phyloP scores from a whole-genome alignment of 257 asterid genomes.

The Solanum microdontum region DNA sequence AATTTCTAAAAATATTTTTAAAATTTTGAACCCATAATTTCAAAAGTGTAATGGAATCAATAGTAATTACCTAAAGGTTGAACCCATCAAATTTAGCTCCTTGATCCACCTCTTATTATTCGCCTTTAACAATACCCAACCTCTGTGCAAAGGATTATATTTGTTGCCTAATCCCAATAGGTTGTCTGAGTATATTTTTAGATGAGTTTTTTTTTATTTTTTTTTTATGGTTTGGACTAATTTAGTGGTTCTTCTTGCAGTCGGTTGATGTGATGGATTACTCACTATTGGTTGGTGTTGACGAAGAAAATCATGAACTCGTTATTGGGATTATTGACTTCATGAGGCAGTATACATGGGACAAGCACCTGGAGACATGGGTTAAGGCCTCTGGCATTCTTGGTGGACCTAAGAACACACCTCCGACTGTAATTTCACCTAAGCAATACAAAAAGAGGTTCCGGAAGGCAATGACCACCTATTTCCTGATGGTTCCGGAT shows the following conservation, averaged over 20 bases:
- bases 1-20: not conserved
- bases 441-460: constrained; percentile 89
- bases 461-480: constrained; percentile 88
- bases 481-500: constrained; percentile 89
- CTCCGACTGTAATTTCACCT: constrained; percentile 89
- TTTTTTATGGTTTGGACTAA: not conserved
- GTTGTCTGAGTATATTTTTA: not conserved
- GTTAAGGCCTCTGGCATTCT: constrained; percentile 34
- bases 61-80: not conserved
- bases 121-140: not conserved
- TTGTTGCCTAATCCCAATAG: not conserved
- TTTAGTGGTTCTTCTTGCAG: constrained; percentile 24
- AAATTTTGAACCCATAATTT: not conserved
- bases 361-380: constrained; percentile 2
- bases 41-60: not conserved
- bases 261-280: constrained; percentile 5
- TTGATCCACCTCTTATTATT: not conserved
- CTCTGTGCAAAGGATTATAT: not conserved
- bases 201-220: not conserved
- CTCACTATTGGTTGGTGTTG: constrained; percentile 36
- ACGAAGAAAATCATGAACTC: constrained; percentile 23
- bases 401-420: constrained; percentile 73
- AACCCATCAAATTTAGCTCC: not conserved
- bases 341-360: constrained; percentile 6
- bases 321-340: constrained; percentile 4